Percentiles rank a stretch among this genome's conserved stretches.
phyloP scores from a whole-genome alignment of 371 early-diverging fungal genomes.

The Mortierella sp. region DNA sequence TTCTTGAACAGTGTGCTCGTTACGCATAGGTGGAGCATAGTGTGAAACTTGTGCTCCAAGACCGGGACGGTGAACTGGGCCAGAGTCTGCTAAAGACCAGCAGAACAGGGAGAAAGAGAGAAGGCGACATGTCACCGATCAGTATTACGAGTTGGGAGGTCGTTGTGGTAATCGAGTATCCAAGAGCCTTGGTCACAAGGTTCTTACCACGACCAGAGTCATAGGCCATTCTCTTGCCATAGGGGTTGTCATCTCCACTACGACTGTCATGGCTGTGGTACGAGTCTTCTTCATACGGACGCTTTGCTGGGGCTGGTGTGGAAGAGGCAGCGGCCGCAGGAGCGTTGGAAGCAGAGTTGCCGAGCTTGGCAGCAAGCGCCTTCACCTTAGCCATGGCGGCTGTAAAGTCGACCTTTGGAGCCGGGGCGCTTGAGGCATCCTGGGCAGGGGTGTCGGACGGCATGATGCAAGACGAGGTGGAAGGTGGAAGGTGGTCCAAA shows the following conservation, averaged over 20 bases:
- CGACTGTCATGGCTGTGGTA: conserved; percentile 42
- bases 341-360: conserved; percentile 44
- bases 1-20: conserved; percentile 49
- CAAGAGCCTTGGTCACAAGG: background rate
- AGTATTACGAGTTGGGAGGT: too few species aligned
- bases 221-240: conserved; percentile 37
- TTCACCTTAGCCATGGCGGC: conserved; percentile 84
- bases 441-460: conserved; percentile 46
- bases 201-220: conserved; percentile 17
- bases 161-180: too few species aligned
- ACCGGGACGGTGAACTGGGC: conserved; percentile 63
- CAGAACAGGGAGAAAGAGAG: too few species aligned
- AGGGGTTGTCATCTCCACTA: conserved; percentile 15
- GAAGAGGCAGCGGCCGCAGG: conserved; percentile 38
- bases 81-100: too few species aligned
- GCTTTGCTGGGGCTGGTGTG: conserved; percentile 30
- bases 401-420: conserved; percentile 65
- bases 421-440: conserved; percentile 36
- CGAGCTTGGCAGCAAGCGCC: conserved; percentile 86
- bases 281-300: conserved; percentile 48
- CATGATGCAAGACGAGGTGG: conserved; percentile 9
- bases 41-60: conserved; percentile 58
- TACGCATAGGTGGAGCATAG: conserved; percentile 54
- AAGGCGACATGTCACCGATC: too few species aligned
- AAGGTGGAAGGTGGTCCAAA: background rate